Evolutionary conservation across 164 flowering plant genomes (phyloP).

Genomic region (Akebia trifoliata): DNA sequence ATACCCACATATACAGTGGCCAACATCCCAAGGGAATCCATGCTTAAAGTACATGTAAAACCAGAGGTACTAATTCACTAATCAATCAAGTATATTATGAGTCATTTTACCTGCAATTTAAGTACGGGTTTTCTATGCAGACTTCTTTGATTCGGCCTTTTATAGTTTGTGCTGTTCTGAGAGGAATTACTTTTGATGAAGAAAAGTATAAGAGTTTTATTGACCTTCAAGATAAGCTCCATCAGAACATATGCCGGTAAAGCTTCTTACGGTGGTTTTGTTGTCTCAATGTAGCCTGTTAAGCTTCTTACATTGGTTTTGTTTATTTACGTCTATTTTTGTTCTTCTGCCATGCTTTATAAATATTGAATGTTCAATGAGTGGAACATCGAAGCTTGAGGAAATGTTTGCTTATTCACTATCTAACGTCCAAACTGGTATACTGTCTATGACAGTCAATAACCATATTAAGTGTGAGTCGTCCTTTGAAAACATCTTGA

Average conservation of each 20-base stretch:
- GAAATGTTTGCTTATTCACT: no score
- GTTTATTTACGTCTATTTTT: no score
- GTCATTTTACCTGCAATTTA: neutral
- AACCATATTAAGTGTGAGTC: no score
- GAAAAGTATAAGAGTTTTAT: slow-evolving; percentile 88
- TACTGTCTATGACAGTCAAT: no score
- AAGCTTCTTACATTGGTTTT: neutral
- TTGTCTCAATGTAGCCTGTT: no score
- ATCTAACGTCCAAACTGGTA: no score
- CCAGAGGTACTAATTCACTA: slow-evolving; percentile 48
- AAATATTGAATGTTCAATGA: no score
- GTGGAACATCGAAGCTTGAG: no score
- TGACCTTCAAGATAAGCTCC: slow-evolving; percentile 96
- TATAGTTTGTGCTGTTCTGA: slow-evolving; percentile 93
- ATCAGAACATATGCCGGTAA: slow-evolving; percentile 96
- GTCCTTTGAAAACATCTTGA: no score
- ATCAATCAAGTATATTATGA: neutral
- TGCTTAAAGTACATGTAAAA: slow-evolving; percentile 78
- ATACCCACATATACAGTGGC: slow-evolving; percentile 57
- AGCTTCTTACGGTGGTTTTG: no score
- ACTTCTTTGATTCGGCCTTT: slow-evolving; percentile 71
- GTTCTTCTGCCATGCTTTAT: no score
- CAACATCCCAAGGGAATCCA: slow-evolving; percentile 36
- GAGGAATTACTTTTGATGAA: slow-evolving; percentile 79
- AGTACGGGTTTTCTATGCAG: slow-evolving; percentile 30